Conservation (phyloP, 192 early-diverging fungal species). For the Lobosporangium transversale region DNA sequence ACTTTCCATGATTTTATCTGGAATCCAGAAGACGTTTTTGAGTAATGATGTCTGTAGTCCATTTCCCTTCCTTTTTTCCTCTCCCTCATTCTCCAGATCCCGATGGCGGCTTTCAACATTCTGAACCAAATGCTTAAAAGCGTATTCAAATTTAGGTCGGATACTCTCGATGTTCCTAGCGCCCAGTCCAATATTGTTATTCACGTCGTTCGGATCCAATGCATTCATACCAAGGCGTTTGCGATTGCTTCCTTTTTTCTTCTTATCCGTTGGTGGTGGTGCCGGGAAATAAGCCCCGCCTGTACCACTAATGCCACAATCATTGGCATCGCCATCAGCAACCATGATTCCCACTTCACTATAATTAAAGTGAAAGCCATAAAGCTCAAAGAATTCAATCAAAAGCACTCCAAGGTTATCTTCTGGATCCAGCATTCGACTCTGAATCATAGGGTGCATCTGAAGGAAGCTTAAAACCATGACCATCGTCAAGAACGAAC, state of each 20-base stretch:
- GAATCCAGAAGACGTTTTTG: slow-evolving; percentile 16
- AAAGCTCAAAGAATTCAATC: slow-evolving; percentile 94
- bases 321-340: slow-evolving; percentile 27
- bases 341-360: slow-evolving; percentile 72
- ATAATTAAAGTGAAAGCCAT: slow-evolving; percentile 84
- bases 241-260: neutral
- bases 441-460: slow-evolving; percentile 82
- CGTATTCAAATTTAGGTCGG: neutral
- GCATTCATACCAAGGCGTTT: slow-evolving; percentile 1
- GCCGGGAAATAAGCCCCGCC: slow-evolving; percentile 39
- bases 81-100: neutral
- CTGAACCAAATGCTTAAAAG: neutral
- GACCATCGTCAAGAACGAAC: slow-evolving; percentile 82
- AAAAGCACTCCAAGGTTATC: slow-evolving; percentile 91
- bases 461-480: slow-evolving; percentile 85
- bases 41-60: slow-evolving; percentile 17
- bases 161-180: neutral
- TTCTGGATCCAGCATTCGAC: slow-evolving; percentile 67
- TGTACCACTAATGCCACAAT: too few relatives aligned
- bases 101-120: neutral
- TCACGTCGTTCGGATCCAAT: slow-evolving; percentile 29
- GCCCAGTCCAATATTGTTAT: neutral
- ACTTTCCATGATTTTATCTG: neutral
- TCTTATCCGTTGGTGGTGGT: neutral
- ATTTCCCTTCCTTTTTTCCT: neutral